Base-by-base conservation (phyloP, 768 basidiomycete species). In the Phanerochaete carnosa region DNA sequence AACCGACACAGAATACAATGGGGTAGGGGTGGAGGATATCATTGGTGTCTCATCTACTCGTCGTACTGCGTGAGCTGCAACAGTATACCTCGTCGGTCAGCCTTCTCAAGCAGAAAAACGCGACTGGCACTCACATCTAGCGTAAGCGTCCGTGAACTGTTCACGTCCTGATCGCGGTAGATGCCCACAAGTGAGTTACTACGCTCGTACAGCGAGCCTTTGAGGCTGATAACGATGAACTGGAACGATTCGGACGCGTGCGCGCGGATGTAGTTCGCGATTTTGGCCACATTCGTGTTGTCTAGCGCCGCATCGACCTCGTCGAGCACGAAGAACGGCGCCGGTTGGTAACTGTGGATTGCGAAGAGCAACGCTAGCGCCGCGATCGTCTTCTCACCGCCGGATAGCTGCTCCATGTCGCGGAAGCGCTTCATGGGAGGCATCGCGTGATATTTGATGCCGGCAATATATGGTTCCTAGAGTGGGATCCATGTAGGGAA, bases 391-490 rank as follows among this genome's bases (percentile, higher is more conserved):
- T 98, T 98, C 73, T 99, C 97, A 23, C 96, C 97, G 57, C 96
- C 97, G 0, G 95, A 98, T 15, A 98, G 79, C 72, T 98, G 96
- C 61, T 98, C 95, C 95, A 98, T 98, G 71, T 98, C 97, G 62
- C 95, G 84, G 82, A 98, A 98, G 1, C 95, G 90, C 73, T 99
- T 99, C 89, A 98, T 96, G 0, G 97, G 97, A 0, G 97, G 97
- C 97, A 98, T 99, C 0, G 96, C 95, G 69, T 98, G 96, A 71
- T 98, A 98, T 74, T 97, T 98, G 77, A 99, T 93, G 57, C 97
- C 94, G 37, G 84, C 87, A 23, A 78, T 79, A 64, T 94, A 94
- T 1, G 93, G 92, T 74, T 92, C 90, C 90, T 91, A 59, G 72
- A 53, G 26, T 3, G 26, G 12, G 68, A 73, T 67, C 75, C 73